Evolutionary conservation across 2,329 filamentous ascomycete species (phyloP), one percentile per base, ranked within the genome.

Genomic region (Zasmidium cellare): DNA sequence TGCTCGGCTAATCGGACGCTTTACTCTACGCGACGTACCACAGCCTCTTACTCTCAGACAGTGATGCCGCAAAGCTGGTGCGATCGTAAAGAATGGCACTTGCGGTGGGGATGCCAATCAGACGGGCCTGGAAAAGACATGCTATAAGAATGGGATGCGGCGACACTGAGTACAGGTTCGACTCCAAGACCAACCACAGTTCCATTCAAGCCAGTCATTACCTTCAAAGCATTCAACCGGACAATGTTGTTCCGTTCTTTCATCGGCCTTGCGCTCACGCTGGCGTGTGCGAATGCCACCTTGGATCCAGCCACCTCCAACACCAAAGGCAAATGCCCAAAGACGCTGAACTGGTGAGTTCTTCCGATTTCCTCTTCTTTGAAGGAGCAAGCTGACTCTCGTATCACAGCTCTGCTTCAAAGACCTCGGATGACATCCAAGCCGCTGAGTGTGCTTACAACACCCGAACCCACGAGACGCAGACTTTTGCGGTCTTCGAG

Each of bases 371-470:
- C 11, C 7, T 18, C 6, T 14, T 23, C 46, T 24, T n/a, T 19
- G 20, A 6, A 41, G 25, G 38, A 7, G 45, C 19, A 9, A 20
- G 22, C 38, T 44, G 22, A 44, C 11, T 18, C 28, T 12, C 16
- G 3, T 18, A 31, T 31, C 22, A 19, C 23, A 65, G 73, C 65
- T 50, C 54, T 61, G 67, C 72, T 6, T 57, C 66, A 25, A 74
- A 74, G 52, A 67, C 60, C 24, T 73, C 71, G 44, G 70, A 64
- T 28, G 71, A 69, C 47, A 77, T 77, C 61, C 75, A 78, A 66
- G 75, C 75, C 19, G 75, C 76, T 44, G 76, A 78, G 61, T 77
- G 75, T 68, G 68, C 69, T 53, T 70, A 76, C 67, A 77, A 77
- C 67, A 76, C 74, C 1, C 74, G 74, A 35, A 71, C 70, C 38